phyloP scores from a whole-genome alignment of 2,329 filamentous ascomycete species.

The Colletotrichum zoysiae region DNA sequence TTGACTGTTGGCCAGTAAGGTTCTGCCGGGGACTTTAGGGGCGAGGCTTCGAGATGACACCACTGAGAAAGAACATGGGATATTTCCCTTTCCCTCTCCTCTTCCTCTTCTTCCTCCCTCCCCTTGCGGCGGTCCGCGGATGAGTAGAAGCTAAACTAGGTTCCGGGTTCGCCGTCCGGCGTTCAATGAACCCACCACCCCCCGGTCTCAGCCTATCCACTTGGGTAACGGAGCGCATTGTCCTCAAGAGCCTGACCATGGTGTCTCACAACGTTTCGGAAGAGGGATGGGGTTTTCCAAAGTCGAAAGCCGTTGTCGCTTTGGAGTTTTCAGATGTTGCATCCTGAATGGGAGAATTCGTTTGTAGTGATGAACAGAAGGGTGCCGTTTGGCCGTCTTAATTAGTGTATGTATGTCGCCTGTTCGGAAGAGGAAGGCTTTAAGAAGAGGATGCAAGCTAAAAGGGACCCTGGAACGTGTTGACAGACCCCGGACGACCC shows the following conservation, averaged over 20 bases:
- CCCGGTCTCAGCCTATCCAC: slow-evolving; percentile 18
- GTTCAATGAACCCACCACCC: slow-evolving; percentile 15
- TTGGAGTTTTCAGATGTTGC: slow-evolving; percentile 4
- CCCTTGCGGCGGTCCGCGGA: not conserved
- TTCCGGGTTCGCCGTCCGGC: slow-evolving; percentile 16
- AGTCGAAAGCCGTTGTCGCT: not conserved
- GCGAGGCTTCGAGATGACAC: slow-evolving; percentile 33
- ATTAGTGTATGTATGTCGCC: slow-evolving; percentile 6
- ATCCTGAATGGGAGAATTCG: not conserved
- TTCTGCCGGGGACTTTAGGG: slow-evolving; percentile 13
- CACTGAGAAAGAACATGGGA: slow-evolving; percentile 29
- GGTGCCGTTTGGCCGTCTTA: not conserved
- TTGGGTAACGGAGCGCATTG: slow-evolving; percentile 26
- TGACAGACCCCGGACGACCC: not conserved
- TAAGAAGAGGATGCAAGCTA: not conserved
- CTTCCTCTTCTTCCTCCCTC: not conserved
- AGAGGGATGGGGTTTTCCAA: not conserved
- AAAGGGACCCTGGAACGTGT: slow-evolving; percentile 6
- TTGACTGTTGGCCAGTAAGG: slow-evolving; percentile 29
- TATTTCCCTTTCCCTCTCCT: not conserved
- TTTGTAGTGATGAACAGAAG: not conserved
- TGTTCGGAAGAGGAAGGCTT: slow-evolving; percentile 27
- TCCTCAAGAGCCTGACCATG: slow-evolving; percentile 23
- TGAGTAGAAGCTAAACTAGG: slow-evolving; percentile 9
- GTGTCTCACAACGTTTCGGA: slow-evolving; percentile 37